Evolutionary conservation across 441 rosid genomes (phyloP), one percentile per base, ranked within the genome.

Genomic region (Adansonia grandidieri): DNA sequence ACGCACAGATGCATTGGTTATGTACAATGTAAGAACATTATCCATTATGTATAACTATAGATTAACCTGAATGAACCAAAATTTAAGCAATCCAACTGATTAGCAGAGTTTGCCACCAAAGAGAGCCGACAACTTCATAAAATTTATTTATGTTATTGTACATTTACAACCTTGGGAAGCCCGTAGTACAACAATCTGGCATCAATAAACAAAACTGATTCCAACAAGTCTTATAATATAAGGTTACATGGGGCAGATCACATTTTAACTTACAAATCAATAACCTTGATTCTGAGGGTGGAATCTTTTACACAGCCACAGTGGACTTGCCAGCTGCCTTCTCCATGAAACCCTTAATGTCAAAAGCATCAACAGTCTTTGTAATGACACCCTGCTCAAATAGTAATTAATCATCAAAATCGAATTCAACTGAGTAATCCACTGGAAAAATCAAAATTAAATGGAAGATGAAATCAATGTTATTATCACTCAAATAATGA

Each of bases 341-440:
- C 61, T 77, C 28, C 2, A 86, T 72, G 79, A 93, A 93, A 78
- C 81, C 86, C 73, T 74, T 82, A 17, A 92, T 83, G 85, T 92
- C 91, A 77, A 93, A 91, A 65, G 78, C 78, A 82, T 81, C 87
- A 2, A 60, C 40, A 0, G 44, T 76, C 89, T 89, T 90, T 68
- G 88, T 86, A 82, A 95, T 86, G 28, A 92, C 90, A 40, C 98
- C 98, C 98, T 93, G 70, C 22, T 75, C 40, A 74, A 48, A 82
- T 53, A 32, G 0, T 44, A 66, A 68, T 6, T 9, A 67, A 19
- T 42, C 24, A 62, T 71, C 45, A 71, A 37, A 37, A 2, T 8
- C 13, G 14, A 63, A 37, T 32, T 8, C 50, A 1, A 45, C 50
- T 45, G 50, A 45, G 50, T 45, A 45, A 45, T 45, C 50, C 50